Percentiles rank a stretch among this genome's conserved stretches.
Conservation (phyloP, 2,329 filamentous ascomycete genomes). For the Westerdykella aurantiaca region DNA sequence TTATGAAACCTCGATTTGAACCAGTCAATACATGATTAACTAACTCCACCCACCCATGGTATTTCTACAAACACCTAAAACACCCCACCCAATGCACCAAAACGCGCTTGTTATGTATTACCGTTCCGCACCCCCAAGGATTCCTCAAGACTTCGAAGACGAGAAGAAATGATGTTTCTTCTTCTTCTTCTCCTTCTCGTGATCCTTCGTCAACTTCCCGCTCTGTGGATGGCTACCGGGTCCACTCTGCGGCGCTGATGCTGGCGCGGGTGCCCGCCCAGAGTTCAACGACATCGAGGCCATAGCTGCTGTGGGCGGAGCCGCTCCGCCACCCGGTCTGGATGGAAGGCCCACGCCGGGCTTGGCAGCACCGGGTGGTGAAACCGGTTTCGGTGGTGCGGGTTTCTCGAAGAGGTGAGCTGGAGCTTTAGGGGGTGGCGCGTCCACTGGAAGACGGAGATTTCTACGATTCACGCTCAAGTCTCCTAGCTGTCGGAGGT, state of each 20-base stretch:
- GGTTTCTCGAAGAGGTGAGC: conserved; percentile 78
- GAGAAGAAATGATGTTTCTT: conserved; percentile 56
- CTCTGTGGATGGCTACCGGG: conserved; percentile 7
- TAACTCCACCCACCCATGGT: too few relatives aligned
- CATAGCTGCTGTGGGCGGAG: conserved; percentile 32
- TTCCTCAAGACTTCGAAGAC: conserved; percentile 14
- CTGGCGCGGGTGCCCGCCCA: conserved; percentile 7
- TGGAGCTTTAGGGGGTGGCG: conserved; percentile 74
- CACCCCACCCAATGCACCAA: too few relatives aligned
- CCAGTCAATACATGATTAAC: too few relatives aligned
- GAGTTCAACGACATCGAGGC: conserved; percentile 30
- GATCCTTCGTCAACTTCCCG: conserved; percentile 8
- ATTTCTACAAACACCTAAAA: too few relatives aligned
- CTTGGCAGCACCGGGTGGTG: conserved; percentile 32
- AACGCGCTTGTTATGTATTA: too few relatives aligned
- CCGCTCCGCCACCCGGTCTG: conserved; percentile 21
- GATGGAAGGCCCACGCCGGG: conserved; percentile 23
- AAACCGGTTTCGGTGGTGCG: conserved; percentile 48
- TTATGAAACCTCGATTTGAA: too few relatives aligned
- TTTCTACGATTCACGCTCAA: conserved; percentile 68
- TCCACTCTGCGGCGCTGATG: conserved; percentile 3
- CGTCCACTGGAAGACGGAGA: conserved; percentile 74
- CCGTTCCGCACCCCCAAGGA: too few relatives aligned
- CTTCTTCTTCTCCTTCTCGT: conserved; percentile 40
- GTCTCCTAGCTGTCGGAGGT: conserved; percentile 75